Conservation (phyloP, 306 rosid species). For the Quercus robur region DNA sequence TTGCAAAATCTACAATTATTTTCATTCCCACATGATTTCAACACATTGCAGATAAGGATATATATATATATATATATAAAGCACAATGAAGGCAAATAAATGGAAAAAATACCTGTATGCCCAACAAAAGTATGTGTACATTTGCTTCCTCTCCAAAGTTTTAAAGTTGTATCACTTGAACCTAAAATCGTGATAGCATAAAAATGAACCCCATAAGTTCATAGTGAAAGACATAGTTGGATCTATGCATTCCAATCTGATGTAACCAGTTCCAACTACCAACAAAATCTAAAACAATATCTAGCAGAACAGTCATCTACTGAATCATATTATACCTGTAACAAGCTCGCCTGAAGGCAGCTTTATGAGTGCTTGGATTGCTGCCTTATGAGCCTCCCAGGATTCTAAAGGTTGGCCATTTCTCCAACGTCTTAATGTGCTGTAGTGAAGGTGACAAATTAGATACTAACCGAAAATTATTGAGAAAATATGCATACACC, state of each 20-base stretch:
- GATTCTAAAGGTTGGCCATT: conserved; percentile 60
- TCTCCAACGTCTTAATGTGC: conserved; percentile 86
- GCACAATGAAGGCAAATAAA: background rate
- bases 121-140: conserved; percentile 73
- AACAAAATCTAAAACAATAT: conserved; percentile 3
- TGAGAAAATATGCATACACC: background rate
- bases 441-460: conserved; percentile 29
- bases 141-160: conserved; percentile 84
- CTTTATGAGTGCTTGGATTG: conserved; percentile 79
- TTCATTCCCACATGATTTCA: background rate
- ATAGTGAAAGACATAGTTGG: background rate
- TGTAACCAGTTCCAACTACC: background rate
- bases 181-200: conserved; percentile 42
- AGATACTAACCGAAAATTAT: background rate
- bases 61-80: background rate
- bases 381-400: conserved; percentile 89
- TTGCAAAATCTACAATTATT: background rate
- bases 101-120: conserved; percentile 66
- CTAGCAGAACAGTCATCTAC: conserved; percentile 9
- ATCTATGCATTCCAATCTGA: background rate
- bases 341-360: conserved; percentile 88
- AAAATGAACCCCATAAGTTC: conserved; percentile 22
- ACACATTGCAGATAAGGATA: background rate
- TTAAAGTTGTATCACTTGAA: conserved; percentile 82
- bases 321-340: conserved; percentile 49